phyloP scores from a whole-genome alignment of 163 green algal genomes.

The Chloroidium sp. region DNA sequence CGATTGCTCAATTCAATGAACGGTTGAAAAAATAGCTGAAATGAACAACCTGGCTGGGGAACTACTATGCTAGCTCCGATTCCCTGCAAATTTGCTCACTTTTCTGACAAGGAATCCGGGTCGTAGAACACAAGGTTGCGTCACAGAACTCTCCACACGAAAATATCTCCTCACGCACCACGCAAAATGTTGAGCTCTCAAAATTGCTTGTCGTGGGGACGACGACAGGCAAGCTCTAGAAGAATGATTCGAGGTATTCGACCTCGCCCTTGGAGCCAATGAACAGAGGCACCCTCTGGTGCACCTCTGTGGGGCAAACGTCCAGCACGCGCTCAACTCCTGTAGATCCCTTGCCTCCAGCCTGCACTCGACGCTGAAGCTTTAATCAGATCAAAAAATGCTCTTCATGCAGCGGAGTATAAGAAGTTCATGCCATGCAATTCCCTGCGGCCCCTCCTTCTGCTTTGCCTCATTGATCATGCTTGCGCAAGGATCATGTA shows the following conservation, averaged over 20 bases:
- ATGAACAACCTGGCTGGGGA: too few species aligned
- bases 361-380: conserved; percentile 23
- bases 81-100: too few species aligned
- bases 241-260: conserved; percentile 66
- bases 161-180: background rate
- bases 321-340: conserved; percentile 73
- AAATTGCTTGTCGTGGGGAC: too few species aligned
- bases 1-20: too few species aligned
- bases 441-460: too few species aligned
- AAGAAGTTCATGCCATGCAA: background rate
- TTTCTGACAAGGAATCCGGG: too few species aligned
- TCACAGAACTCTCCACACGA: background rate
- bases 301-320: conserved; percentile 74
- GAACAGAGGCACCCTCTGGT: conserved; percentile 95
- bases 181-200: too few species aligned
- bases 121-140: background rate
- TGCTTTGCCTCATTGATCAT: too few species aligned
- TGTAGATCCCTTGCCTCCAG: conserved; percentile 81
- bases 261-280: conserved; percentile 82
- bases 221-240: background rate
- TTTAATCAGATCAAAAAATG: background rate
- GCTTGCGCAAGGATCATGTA: background rate
- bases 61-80: too few species aligned
- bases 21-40: too few species aligned
- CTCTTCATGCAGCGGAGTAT: background rate